These are phyloP conservation scores for Cladosporium sphaerospermum DNA, from an alignment of 2,329 filamentous ascomycete species.

Conservation along the genomic window DNA sequence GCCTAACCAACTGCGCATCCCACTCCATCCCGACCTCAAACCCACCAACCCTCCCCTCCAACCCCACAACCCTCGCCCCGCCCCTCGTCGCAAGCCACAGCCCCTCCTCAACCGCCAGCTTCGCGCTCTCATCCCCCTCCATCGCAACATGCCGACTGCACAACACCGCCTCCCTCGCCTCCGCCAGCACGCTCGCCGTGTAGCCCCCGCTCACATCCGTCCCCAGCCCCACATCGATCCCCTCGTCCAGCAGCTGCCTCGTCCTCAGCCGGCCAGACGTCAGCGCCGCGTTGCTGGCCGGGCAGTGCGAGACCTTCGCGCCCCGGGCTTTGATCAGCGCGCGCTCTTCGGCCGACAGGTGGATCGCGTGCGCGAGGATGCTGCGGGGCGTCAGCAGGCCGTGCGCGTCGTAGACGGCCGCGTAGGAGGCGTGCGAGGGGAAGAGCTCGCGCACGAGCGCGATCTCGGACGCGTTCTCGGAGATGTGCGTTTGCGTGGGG, in stretches of 20 bases:
- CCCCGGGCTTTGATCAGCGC: slow-evolving; percentile 54
- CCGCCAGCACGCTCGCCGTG: slow-evolving; percentile 71
- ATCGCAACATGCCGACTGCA: slow-evolving; percentile 68
- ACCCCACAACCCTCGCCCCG: slow-evolving; percentile 72
- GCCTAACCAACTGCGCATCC: slow-evolving; percentile 77
- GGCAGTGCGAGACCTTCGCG: slow-evolving; percentile 75
- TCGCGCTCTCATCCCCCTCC: slow-evolving; percentile 39
- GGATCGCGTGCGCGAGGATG: slow-evolving; percentile 79
- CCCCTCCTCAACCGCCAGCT: slow-evolving; percentile 78
- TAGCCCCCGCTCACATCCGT: slow-evolving; percentile 91
- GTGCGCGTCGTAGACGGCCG: slow-evolving; percentile 69
- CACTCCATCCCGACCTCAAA: slow-evolving; percentile 85
- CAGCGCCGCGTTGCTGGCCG: slow-evolving; percentile 76
- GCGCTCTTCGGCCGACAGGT: slow-evolving; percentile 64
- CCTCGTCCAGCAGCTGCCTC: slow-evolving; percentile 64
- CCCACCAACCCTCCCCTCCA: slow-evolving; percentile 72
- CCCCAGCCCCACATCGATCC: slow-evolving; percentile 75
- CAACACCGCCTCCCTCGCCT: slow-evolving; percentile 73
- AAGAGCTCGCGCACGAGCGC: slow-evolving; percentile 65
- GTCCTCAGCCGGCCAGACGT: slow-evolving; percentile 74
- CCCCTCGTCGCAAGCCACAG: slow-evolving; percentile 83
- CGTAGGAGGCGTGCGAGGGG: slow-evolving; percentile 58
- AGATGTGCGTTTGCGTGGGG: slow-evolving; percentile 82
- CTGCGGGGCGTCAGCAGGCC: slow-evolving; percentile 66
- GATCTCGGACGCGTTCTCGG: slow-evolving; percentile 72